Percentiles rank a stretch among this genome's conserved stretches.
Conservation (phyloP, 495 filamentous ascomycete species). For the Xylaria cubensis region DNA sequence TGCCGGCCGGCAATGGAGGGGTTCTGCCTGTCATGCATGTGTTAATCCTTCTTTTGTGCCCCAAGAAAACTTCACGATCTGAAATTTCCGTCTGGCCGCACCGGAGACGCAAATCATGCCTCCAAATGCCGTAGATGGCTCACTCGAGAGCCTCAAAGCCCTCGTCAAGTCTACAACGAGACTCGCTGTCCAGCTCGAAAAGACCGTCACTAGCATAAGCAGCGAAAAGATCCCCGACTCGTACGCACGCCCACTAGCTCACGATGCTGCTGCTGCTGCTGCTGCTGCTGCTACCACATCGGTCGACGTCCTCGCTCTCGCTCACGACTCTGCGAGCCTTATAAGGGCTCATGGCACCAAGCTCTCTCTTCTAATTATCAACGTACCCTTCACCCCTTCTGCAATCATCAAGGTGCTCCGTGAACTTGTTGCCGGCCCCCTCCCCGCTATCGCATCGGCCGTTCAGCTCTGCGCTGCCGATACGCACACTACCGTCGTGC, state of each 20-base stretch:
- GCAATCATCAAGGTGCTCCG: conserved; percentile 72
- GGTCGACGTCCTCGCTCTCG: conserved; percentile 59
- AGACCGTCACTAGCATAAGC: conserved; percentile 39
- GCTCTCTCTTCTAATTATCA: conserved; percentile 82
- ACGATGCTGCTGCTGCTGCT: conserved; percentile 2
- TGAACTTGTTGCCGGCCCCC: conserved; percentile 66
- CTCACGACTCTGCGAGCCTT: conserved; percentile 58
- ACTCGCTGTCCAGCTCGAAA: conserved; percentile 49
- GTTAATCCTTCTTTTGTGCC: neutral
- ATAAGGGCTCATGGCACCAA: conserved; percentile 86
- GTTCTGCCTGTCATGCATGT: neutral
- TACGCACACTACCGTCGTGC: conserved; percentile 64
- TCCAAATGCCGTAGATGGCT: conserved; percentile 29
- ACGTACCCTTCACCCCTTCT: conserved; percentile 79
- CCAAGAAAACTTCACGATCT: neutral
- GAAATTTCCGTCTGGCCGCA: neutral
- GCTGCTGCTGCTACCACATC: conserved; percentile 22
- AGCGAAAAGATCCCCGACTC: conserved; percentile 23
- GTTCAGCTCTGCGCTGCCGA: conserved; percentile 65
- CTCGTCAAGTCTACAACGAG: conserved; percentile 38
- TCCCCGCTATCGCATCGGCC: conserved; percentile 74
- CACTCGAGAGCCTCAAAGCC: conserved; percentile 47
- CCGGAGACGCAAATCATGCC: conserved; percentile 13
- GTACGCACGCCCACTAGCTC: conserved; percentile 8
- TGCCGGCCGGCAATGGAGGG: neutral